These are phyloP conservation scores for Monosporascus ibericus DNA, from an alignment of 2,329 filamentous ascomycete genomes.

Conservation along the genomic window DNA sequence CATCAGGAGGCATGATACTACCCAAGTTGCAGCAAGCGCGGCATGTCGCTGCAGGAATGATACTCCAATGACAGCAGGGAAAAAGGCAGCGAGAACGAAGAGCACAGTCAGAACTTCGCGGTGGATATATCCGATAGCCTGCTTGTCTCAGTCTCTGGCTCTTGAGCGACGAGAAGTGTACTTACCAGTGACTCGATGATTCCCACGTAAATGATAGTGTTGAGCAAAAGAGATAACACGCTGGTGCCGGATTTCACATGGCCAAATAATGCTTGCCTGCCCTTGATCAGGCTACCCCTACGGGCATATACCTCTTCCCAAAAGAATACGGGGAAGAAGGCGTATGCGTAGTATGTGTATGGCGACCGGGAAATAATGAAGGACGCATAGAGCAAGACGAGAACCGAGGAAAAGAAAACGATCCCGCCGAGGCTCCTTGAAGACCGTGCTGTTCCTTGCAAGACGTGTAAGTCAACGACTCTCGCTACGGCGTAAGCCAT, in stretches of 20 bases:
- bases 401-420: constrained; percentile 65
- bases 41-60: constrained; percentile 64
- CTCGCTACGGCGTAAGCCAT: constrained; percentile 87
- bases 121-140: constrained; percentile 90
- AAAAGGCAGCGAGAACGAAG: constrained; percentile 70
- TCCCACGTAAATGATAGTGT: constrained; percentile 61
- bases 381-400: constrained; percentile 71
- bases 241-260: constrained; percentile 58
- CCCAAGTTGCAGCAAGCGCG: constrained; percentile 64
- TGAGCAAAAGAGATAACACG: constrained; percentile 53
- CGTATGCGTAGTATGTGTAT: constrained; percentile 81
- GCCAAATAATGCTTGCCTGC: constrained; percentile 61
- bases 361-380: constrained; percentile 77
- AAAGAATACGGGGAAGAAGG: constrained; percentile 86
- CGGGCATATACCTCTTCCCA: constrained; percentile 93
- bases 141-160: constrained; percentile 11
- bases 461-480: constrained; percentile 80
- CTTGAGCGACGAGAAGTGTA: constrained; percentile 6
- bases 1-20: constrained; percentile 72
- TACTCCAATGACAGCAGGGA: constrained; percentile 70
- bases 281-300: constrained; percentile 61
- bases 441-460: constrained; percentile 62
- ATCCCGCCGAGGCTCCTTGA: constrained; percentile 55
- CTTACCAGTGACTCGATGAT: constrained; percentile 73
- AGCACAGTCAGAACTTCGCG: constrained; percentile 79